Evolutionary conservation across 768 basidiomycete species (phyloP).

Genomic region (Tephrocybe rancida): DNA sequence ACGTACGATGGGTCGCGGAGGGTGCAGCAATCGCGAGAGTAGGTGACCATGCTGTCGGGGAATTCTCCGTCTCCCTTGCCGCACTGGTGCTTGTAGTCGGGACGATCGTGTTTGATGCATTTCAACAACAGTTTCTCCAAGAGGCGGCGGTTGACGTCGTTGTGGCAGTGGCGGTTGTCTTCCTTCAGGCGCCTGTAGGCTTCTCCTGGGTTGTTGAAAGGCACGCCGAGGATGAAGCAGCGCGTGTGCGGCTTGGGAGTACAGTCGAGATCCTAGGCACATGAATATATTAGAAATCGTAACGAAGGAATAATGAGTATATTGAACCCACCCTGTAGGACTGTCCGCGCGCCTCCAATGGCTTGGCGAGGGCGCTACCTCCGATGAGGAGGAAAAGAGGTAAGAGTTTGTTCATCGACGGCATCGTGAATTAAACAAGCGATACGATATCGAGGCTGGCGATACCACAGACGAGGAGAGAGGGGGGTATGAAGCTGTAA

Average conservation of each 20-base stretch:
- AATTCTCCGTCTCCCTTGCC: conserved; percentile 8
- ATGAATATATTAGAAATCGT: background rate
- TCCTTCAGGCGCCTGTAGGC: conserved; percentile 14
- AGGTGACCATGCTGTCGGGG: conserved; percentile 18
- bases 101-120: conserved; percentile 17
- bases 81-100: conserved; percentile 10
- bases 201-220: conserved; percentile 17
- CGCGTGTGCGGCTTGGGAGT: conserved; percentile 9
- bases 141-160: conserved; percentile 18
- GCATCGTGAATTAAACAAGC: conserved; percentile 7
- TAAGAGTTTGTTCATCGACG: conserved; percentile 14
- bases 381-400: conserved; percentile 20
- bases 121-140: conserved; percentile 9
- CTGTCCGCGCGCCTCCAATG: conserved; percentile 15
- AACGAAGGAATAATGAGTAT: background rate
- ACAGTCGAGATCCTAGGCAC: conserved; percentile 15
- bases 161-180: conserved; percentile 13
- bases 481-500: background rate
- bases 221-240: conserved; percentile 18
- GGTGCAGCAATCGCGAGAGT: conserved; percentile 16
- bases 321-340: conserved; percentile 8
- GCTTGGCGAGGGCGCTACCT: conserved; percentile 13
- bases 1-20: conserved; percentile 12
- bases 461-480: conserved; percentile 2
- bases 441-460: conserved; percentile 8